Evolutionary conservation across 176 grass and related monocot species (phyloP), one percentile per base, ranked within the genome.

Genomic region (Lolium rigidum): DNA sequence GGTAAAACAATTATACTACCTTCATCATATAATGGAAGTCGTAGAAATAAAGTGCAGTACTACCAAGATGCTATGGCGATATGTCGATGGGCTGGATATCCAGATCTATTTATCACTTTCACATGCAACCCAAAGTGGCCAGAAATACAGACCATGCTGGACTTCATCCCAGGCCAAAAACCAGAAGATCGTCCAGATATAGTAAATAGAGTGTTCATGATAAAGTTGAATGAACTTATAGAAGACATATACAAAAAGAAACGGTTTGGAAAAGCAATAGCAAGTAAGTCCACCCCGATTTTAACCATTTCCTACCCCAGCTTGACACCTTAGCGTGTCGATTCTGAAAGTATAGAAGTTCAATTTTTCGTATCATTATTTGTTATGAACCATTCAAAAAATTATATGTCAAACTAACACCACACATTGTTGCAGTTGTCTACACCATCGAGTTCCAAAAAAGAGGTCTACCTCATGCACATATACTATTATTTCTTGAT

Each of bases 71-170:
- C 24, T 22, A 83, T 89, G 51, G 81, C 41, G 41, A 43, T 73
- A n/a, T 89, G 80, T 26, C 55, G 16, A 17, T 80, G 64, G 61
- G 61, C 43, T 58, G 60, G 60, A 16, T 84, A 78, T 39, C 82
- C 41, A 0, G 55, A 89, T 43, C 0, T 81, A 0, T 85, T 89
- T 1, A 10, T 76, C 7, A 86, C 82, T 7, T 85, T 85, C 9
- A 89, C 82, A 57, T 89, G 74, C 55, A 89, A 89, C 47, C 68
- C 52, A 46, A 90, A 90, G 15, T 89, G 81, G 76, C 57, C 22
- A n/a, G 74, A 89, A 43, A 89, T 85, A 74, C 55, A 80, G 0
- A 14, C 68, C 6, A 77, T 76, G 48, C 46, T 74, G 2, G 61
- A 58, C 3, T 2, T 28, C 0, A 57, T 67, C 47, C 46, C 16